Percentiles rank a stretch among this genome's conserved stretches.
These are phyloP conservation scores for Chara braunii DNA, from an alignment of 139 green algal species.

Conservation along the genomic window DNA sequence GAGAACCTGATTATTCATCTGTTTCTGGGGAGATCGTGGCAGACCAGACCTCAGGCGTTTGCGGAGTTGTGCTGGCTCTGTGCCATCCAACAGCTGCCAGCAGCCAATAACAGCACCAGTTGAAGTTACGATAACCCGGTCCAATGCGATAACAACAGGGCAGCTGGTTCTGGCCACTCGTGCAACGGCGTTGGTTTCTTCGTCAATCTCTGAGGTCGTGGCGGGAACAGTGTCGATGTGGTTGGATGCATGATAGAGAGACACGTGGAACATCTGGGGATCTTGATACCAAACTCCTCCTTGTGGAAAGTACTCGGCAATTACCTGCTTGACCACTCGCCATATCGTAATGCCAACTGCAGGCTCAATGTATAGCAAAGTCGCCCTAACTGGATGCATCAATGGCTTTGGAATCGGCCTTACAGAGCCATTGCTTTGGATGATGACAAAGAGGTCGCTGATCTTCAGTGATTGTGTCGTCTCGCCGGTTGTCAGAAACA, in stretches of 20 bases:
- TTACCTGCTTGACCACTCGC: conserved; percentile 7
- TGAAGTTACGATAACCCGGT: conserved; percentile 24
- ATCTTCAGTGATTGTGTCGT: too few species aligned
- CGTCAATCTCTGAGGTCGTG: conserved; percentile 5
- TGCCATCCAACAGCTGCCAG: conserved; percentile 32
- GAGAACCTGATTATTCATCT: conserved; percentile 28
- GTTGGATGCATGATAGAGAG: conserved; percentile 28
- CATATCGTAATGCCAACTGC: too few species aligned
- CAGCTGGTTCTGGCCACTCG: neutral
- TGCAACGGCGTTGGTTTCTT: conserved; percentile 9
- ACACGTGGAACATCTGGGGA: conserved; percentile 29
- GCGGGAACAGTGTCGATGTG: conserved; percentile 18
- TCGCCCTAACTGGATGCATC: too few species aligned
- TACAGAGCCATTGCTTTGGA: too few species aligned
- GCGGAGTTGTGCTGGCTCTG: conserved; percentile 19
- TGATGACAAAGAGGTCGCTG: too few species aligned
- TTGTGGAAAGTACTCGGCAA: conserved; percentile 7
- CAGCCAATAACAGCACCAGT: conserved; percentile 25
- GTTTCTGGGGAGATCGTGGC: conserved; percentile 11
- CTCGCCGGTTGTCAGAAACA: too few species aligned
- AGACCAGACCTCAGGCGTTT: conserved; percentile 17
- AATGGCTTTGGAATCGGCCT: too few species aligned
- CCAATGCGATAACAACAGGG: conserved; percentile 11
- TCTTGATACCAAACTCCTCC: conserved; percentile 36
- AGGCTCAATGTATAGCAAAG: too few species aligned